Base-by-base conservation (phyloP, 768 basidiomycete genomes). In the Chlorophyllum brunneum region DNA sequence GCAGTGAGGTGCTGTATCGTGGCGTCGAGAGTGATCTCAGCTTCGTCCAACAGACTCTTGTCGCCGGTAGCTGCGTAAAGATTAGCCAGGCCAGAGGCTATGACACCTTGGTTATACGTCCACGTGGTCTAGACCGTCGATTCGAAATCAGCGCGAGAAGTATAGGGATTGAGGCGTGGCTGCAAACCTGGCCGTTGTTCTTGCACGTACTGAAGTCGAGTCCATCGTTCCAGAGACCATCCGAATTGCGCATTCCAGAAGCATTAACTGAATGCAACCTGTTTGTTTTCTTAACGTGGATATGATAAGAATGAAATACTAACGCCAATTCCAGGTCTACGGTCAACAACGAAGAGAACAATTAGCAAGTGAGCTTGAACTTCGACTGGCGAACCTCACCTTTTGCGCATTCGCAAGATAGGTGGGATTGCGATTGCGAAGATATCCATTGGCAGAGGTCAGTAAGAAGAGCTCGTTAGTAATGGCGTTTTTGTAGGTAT, bases 101-200 rank as follows among this genome's bases (percentile, higher is more conserved):
- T 72, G 34, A 83, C 79, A 8, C 75, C 79, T 59, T 81, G 80
- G 56, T 82, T 81, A 59, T 82, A 82, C 0, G 76, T 80, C 81
- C 81, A 81, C 2, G 79, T 73, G 3, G 79, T 81, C 75, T 79
- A 54, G 22, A 49, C 9, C 23, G 27, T 48, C 18, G 11, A 9
- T 7, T 16, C 8, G 40, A 10, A 8, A 42, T 40, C 20, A 54
- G 44, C 48, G 24, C 4, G 2, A 33, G 22, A 18, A 10, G 10
- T 46, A 30, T 20, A 33, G 11, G 27, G 23, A 11, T 11, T 13
- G 29, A 23, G 26, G 31, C 8, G 5, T 37, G 47, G 30, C 15
- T 13, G 3, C 62, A 11, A 54, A 71, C 72, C 62, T 76, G 73
- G 1, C 74, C 74, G 52, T 77, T 77, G 55, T 77, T 77, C 40